Conservation (phyloP, 768 basidiomycete species). For the Mycena latifolia region DNA sequence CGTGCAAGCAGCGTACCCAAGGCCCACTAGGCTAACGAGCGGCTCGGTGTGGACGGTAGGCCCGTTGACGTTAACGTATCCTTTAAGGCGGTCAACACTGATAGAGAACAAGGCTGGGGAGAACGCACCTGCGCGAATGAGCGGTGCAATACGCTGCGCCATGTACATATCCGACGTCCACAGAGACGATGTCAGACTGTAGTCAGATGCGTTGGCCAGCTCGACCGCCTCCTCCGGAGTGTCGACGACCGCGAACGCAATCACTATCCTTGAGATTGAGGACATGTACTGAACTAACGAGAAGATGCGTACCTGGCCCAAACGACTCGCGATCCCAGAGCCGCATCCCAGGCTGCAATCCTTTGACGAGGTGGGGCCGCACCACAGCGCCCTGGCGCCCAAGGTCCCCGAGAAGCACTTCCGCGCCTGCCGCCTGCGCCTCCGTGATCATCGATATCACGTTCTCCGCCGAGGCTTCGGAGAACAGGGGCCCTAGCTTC, state of each 20-base stretch:
- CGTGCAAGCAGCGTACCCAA: constrained; percentile 16
- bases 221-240: constrained; percentile 67
- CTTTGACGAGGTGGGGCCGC: constrained; percentile 65
- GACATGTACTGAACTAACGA: background rate
- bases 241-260: constrained; percentile 59
- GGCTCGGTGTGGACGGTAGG: constrained; percentile 35
- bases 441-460: constrained; percentile 59
- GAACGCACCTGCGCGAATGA: constrained; percentile 63
- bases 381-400: constrained; percentile 54
- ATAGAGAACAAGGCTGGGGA: too few relatives aligned
- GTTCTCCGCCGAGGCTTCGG: constrained; percentile 58
- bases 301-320: constrained; percentile 59
- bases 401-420: constrained; percentile 59
- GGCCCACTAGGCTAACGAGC: constrained; percentile 22
- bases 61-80: constrained; percentile 71
- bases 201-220: constrained; percentile 66
- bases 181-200: constrained; percentile 62
- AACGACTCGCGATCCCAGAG: constrained; percentile 73
- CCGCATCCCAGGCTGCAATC: constrained; percentile 62
- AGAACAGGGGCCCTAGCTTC: constrained; percentile 56
- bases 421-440: constrained; percentile 58
- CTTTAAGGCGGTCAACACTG: too few relatives aligned
- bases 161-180: constrained; percentile 63
- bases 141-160: constrained; percentile 60
- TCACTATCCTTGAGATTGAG: constrained; percentile 44